These are phyloP conservation scores for Adiantum capillusveneris DNA, from an alignment of 75 land plant species.

Conservation along the genomic window DNA sequence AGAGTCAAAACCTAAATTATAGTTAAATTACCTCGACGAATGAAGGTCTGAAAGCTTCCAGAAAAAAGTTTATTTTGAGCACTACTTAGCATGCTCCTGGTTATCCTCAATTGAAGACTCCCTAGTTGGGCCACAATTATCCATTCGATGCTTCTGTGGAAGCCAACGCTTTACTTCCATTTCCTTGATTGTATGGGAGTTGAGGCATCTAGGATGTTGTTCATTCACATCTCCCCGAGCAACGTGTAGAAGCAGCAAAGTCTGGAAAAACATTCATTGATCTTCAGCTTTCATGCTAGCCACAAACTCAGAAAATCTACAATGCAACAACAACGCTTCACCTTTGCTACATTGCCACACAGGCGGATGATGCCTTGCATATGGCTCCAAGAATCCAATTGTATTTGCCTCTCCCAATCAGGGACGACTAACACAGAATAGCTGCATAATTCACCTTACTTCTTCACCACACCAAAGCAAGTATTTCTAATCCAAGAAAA, in stretches of 20 bases:
- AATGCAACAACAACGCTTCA: constrained; percentile 2
- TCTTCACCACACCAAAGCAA: too few relatives aligned
- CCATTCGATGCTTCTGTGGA: constrained; percentile 29
- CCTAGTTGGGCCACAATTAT: background rate
- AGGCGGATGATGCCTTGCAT: constrained; percentile 42
- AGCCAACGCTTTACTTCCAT: constrained; percentile 37
- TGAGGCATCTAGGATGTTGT: constrained; percentile 17
- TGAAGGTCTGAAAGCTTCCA: too few relatives aligned
- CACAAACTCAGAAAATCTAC: too few relatives aligned
- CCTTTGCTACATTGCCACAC: constrained; percentile 58
- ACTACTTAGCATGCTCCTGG: too few relatives aligned
- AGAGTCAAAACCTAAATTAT: too few relatives aligned
- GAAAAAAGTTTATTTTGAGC: too few relatives aligned
- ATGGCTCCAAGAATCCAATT: constrained; percentile 70
- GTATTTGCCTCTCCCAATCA: constrained; percentile 17
- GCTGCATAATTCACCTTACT: constrained; percentile 16
- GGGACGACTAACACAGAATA: constrained; percentile 57
- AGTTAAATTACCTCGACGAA: too few relatives aligned
- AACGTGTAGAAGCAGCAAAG: constrained; percentile 29
- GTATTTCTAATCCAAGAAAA: too few relatives aligned
- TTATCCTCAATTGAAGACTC: background rate
- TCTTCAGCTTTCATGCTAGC: too few relatives aligned
- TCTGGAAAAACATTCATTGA: constrained; percentile 16
- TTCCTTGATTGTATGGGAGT: constrained; percentile 19
- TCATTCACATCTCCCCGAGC: background rate